These are phyloP conservation scores for Irpex sp. DNA, from an alignment of 1,284 basidiomycete species.

Conservation along the genomic window DNA sequence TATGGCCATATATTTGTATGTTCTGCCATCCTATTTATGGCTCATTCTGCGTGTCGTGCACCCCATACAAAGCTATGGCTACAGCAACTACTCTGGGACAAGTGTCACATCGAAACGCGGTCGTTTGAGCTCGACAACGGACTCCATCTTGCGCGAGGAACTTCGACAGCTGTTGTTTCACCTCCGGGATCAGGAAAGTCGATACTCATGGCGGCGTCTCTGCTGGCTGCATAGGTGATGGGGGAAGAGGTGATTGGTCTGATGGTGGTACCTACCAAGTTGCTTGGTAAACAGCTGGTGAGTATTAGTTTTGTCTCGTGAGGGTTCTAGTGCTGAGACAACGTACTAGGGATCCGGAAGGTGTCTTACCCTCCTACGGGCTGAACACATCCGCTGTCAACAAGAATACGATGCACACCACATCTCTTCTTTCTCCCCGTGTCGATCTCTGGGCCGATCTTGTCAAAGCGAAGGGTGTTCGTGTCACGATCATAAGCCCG, in stretches of 20 bases:
- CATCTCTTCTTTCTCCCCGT: neutral
- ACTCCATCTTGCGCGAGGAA: neutral
- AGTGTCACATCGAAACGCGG: neutral
- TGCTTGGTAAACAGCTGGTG: slow-evolving; percentile 1
- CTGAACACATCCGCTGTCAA: neutral
- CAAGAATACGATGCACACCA: neutral
- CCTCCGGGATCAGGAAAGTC: slow-evolving; percentile 1
- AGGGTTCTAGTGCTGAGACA: neutral
- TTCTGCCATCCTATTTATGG: too few species aligned
- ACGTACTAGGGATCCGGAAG: neutral
- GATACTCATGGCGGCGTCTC: neutral
- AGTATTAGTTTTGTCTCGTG: neutral
- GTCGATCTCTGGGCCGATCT: slow-evolving; percentile 4
- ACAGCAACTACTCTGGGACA: neutral
- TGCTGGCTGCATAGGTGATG: slow-evolving; percentile 1
- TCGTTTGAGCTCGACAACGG: neutral
- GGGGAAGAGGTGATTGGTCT: neutral
- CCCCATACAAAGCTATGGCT: neutral
- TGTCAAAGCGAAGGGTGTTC: neutral
- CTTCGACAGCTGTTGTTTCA: neutral
- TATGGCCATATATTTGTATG: too few species aligned
- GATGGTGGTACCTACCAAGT: slow-evolving; percentile 1
- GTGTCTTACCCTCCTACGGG: neutral
- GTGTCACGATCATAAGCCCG: slow-evolving; percentile 6
- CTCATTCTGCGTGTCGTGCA: too few species aligned